Percentiles rank a stretch among this genome's conserved stretches.
Conservation (phyloP, 768 basidiomycete species). For the Leucosporidium scottii region DNA sequence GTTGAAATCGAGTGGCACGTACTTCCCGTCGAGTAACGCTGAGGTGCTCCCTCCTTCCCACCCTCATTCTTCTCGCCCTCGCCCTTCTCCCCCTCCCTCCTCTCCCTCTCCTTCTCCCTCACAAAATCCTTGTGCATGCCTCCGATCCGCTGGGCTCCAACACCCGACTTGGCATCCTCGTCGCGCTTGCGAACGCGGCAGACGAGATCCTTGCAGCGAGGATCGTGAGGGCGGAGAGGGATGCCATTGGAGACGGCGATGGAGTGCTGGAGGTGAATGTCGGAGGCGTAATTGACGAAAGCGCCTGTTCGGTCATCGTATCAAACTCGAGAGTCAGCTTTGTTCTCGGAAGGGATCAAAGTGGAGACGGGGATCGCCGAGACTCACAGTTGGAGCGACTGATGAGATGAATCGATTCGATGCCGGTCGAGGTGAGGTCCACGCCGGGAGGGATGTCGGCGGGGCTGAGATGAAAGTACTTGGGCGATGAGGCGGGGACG, state of each 20-base stretch:
- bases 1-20: conserved; percentile 50
- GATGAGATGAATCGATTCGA: conserved; percentile 83
- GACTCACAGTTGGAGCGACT: conserved; percentile 66
- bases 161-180: conserved; percentile 81
- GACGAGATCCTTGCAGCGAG: conserved; percentile 66
- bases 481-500: conserved; percentile 18
- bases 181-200: conserved; percentile 73
- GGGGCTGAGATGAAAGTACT: conserved; percentile 3
- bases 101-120: not conserved
- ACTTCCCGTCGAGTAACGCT: conserved; percentile 13
- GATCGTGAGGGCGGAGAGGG: conserved; percentile 61
- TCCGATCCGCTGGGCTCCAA: conserved; percentile 71
- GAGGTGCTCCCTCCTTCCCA: not conserved
- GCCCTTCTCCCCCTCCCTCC: not conserved
- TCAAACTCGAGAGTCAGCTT: too few species aligned
- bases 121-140: conserved; percentile 79
- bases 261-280: conserved; percentile 57
- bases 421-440: conserved; percentile 45
- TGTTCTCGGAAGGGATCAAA: too few species aligned
- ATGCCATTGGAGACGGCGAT: conserved; percentile 66
- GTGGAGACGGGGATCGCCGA: too few species aligned
- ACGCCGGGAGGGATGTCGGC: conserved; percentile 22
- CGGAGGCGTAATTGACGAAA: conserved; percentile 77
- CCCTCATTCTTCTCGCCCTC: not conserved
- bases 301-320: conserved; percentile 57